phyloP scores from a whole-genome alignment of 2,329 filamentous ascomycete genomes.

The Aureobasidium sp. region DNA sequence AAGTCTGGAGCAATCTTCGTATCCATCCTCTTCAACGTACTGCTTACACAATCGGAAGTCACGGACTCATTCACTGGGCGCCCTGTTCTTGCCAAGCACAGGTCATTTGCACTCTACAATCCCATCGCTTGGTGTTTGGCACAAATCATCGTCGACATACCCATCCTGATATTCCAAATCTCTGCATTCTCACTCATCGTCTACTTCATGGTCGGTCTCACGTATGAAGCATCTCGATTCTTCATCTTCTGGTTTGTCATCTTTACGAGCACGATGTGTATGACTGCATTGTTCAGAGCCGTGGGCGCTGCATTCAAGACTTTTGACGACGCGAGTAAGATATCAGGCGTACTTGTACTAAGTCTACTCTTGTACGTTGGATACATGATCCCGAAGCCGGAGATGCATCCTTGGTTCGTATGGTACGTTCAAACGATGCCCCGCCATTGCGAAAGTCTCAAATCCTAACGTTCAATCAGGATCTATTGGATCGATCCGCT shows the following conservation, averaged over 20 bases:
- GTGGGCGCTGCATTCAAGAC: constrained; percentile 35
- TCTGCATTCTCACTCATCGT: constrained; percentile 55
- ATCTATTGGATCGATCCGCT: neutral
- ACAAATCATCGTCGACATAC: constrained; percentile 66
- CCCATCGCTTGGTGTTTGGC: constrained; percentile 77
- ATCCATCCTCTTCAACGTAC: constrained; percentile 74
- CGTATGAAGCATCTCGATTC: constrained; percentile 63
- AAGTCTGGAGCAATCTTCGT: constrained; percentile 77
- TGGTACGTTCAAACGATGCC: neutral
- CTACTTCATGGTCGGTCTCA: constrained; percentile 68
- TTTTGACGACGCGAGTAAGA: neutral
- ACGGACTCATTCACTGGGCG: constrained; percentile 67
- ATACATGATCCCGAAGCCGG: constrained; percentile 41
- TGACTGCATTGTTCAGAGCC: constrained; percentile 24
- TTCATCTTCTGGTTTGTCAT: constrained; percentile 57
- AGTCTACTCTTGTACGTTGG: constrained; percentile 9
- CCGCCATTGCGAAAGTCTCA: too few species aligned
- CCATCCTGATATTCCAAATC: constrained; percentile 56
- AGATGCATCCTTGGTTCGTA: constrained; percentile 44
- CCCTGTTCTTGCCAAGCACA: constrained; percentile 74
- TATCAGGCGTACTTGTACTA: neutral
- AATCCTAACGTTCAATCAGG: neutral
- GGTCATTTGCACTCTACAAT: constrained; percentile 72
- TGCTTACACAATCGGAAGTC: constrained; percentile 69
- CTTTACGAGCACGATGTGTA: constrained; percentile 30